Conservation (phyloP, 345 rosid species). For the Linum trigynum region DNA sequence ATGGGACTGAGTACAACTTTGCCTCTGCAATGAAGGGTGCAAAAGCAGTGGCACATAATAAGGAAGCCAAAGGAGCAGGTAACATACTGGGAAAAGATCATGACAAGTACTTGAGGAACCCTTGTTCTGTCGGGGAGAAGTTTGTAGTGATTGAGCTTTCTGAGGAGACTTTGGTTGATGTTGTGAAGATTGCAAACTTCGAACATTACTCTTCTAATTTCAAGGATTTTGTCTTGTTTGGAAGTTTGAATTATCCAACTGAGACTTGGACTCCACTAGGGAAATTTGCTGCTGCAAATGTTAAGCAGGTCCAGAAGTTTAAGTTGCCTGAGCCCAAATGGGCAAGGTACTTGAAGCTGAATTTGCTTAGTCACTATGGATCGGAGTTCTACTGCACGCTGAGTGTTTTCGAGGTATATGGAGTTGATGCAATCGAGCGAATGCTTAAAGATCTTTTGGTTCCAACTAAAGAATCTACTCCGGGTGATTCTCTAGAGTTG, state of each 20-base stretch:
- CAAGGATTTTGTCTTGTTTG: slow-evolving; percentile 67
- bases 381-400: slow-evolving; percentile 89
- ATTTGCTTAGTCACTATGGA: slow-evolving; percentile 74
- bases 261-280: slow-evolving; percentile 56
- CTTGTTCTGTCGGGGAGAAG: slow-evolving; percentile 64
- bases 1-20: slow-evolving; percentile 78
- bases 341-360: slow-evolving; percentile 76
- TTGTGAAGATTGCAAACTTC: slow-evolving; percentile 71
- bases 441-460: slow-evolving; percentile 93
- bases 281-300: slow-evolving; percentile 57
- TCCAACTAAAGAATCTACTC: slow-evolving; percentile 31
- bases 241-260: slow-evolving; percentile 73
- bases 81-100: slow-evolving; percentile 77
- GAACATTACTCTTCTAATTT: slow-evolving; percentile 84
- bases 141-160: slow-evolving; percentile 78
- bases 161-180: slow-evolving; percentile 85
- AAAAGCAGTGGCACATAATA: slow-evolving; percentile 70
- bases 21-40: slow-evolving; percentile 83
- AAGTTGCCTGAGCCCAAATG: slow-evolving; percentile 78
- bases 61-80: slow-evolving; percentile 85
- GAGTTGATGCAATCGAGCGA: slow-evolving; percentile 80
- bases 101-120: slow-evolving; percentile 75
- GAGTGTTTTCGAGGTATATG: slow-evolving; percentile 73
- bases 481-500: slow-evolving; percentile 28
- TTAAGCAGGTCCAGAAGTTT: slow-evolving; percentile 67